phyloP scores from a whole-genome alignment of 1,284 basidiomycete genomes.

The Trichosporon sp. region DNA sequence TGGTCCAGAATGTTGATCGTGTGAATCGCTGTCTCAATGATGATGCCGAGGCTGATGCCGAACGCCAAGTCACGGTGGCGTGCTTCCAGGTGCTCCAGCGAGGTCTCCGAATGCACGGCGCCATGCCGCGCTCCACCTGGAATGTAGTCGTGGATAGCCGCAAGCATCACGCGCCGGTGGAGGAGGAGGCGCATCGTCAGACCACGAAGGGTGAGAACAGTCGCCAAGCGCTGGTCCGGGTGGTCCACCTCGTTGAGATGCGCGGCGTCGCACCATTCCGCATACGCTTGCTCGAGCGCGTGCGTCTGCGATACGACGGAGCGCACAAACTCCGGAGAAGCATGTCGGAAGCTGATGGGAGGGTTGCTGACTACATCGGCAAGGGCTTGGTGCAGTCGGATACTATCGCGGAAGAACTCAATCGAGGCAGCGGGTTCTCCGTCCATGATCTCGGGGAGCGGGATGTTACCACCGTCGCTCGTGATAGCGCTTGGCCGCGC shows the following conservation, averaged over 20 bases:
- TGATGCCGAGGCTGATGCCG: slow-evolving; percentile 13
- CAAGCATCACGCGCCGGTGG: slow-evolving; percentile 19
- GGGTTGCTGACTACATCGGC: slow-evolving; percentile 17
- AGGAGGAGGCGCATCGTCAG: slow-evolving; percentile 19
- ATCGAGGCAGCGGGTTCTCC: slow-evolving; percentile 5
- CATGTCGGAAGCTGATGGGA: neutral
- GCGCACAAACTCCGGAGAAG: slow-evolving; percentile 3
- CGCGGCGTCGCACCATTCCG: slow-evolving; percentile 12
- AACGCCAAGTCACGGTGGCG: slow-evolving; percentile 12
- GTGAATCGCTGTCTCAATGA: slow-evolving; percentile 18
- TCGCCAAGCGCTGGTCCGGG: neutral
- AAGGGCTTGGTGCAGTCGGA: slow-evolving; percentile 15
- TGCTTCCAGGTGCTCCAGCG: slow-evolving; percentile 8
- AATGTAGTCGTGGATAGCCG: slow-evolving; percentile 4
- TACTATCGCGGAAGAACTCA: slow-evolving; percentile 13
- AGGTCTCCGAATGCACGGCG: neutral
- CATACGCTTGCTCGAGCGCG: slow-evolving; percentile 18
- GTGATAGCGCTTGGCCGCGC: slow-evolving; percentile 16
- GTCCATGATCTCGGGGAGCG: slow-evolving; percentile 6
- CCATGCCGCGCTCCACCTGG: neutral
- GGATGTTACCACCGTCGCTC: neutral
- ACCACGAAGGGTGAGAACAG: slow-evolving; percentile 15
- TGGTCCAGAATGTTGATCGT: slow-evolving; percentile 13
- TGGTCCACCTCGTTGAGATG: neutral
- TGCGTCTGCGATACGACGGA: slow-evolving; percentile 5